These are phyloP conservation scores for Trichoderma afroharzianum DNA, from an alignment of 2,329 filamentous ascomycete species.

Conservation along the genomic window DNA sequence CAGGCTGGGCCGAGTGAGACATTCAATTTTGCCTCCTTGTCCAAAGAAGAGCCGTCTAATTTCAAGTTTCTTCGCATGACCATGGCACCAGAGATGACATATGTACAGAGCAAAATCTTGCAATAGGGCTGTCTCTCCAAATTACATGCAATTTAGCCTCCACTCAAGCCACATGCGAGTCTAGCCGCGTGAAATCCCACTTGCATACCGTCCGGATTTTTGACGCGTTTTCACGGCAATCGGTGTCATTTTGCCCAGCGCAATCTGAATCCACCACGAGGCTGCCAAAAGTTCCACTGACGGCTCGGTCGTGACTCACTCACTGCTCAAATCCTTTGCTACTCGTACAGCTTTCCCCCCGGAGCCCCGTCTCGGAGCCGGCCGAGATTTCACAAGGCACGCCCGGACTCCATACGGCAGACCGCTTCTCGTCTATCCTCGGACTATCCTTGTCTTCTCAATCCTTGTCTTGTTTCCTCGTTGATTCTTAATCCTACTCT, in stretches of 20 bases:
- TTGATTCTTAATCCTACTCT: neutral
- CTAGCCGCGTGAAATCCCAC: conserved; percentile 10
- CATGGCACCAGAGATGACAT: neutral
- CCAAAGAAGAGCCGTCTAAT: neutral
- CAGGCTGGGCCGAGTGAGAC: neutral
- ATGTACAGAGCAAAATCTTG: neutral
- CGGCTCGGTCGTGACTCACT: conserved; percentile 7
- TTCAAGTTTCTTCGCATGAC: neutral
- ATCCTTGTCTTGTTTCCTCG: neutral
- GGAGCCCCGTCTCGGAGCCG: conserved; percentile 11
- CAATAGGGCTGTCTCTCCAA: neutral
- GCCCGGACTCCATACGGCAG: neutral
- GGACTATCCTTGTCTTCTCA: neutral
- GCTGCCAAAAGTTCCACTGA: neutral
- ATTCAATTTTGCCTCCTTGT: neutral
- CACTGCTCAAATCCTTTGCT: neutral
- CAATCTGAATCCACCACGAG: neutral
- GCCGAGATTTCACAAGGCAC: neutral
- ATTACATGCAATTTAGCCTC: neutral
- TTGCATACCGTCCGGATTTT: neutral
- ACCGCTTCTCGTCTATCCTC: neutral
- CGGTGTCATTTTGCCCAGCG: neutral
- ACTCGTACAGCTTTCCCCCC: neutral
- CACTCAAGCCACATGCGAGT: neutral
- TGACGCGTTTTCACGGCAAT: neutral